Evolutionary conservation across 371 early-diverging fungal species (phyloP), one percentile per base, ranked within the genome.

Genomic region (Chytridium lagenaria): DNA sequence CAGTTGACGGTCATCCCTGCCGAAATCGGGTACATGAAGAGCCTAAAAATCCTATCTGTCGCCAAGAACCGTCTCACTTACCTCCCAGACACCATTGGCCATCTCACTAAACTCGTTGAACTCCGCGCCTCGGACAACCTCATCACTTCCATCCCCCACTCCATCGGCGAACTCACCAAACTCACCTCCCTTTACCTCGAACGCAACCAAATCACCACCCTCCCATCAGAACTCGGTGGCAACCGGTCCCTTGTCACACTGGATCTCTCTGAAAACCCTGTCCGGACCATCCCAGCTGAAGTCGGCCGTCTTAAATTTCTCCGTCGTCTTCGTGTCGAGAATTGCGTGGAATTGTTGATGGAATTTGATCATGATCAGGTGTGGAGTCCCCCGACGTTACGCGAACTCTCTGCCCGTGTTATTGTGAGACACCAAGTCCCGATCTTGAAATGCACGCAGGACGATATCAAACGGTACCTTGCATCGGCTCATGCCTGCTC

Each of bases 361-460:
- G 55, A 55, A 26, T 55, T 55, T 28, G 55, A 15, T 26, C 55
- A 55, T 26, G 30, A 28, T 26, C 16, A 16, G 16, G 5, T 10
- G 5, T 55, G 55, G 55, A 55, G 26, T 61, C 39, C 61, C 59
- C 88, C 85, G 38, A 87, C 88, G 1, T 80, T 95, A 22, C 82
- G 89, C 65, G 95, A 95, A 80, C 75, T 90, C 7, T 91, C 92
- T 51, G 92, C 93, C 0, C 85, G 95, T 57, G 81, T 88, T 23
- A 84, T 94, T 50, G 88, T 92, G 10, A 87, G 89, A n/a, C 79
- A 85, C 1, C 87, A 90, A 51, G 74, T 92, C 2, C 80, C 85
- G 1, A 77, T 93, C 28, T 88, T 87, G 0, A 63, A 78, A 31
- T 73, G 81, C 70, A 74, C 89, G 12, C 77, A 88, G 12, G 82